These are phyloP conservation scores for Leavenworthia alabamica DNA, from an alignment of 345 rosid genomes.

Conservation along the genomic window DNA sequence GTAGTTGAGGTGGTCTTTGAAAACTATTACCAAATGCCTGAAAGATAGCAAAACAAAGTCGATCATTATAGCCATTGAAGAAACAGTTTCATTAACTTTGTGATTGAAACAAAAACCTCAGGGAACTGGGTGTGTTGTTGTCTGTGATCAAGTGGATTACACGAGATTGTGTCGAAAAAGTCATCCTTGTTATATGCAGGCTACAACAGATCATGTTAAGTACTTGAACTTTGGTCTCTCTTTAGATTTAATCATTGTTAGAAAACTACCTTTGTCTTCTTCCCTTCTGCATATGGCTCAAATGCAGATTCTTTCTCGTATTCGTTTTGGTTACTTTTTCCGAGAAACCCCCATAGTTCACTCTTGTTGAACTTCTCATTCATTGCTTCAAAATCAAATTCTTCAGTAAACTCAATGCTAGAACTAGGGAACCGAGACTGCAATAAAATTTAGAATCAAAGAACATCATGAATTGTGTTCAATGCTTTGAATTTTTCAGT, in stretches of 20 bases:
- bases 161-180: conserved; percentile 78
- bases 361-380: conserved; percentile 64
- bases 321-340: conserved; percentile 36
- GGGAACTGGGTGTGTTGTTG: conserved; percentile 56
- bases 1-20: conserved; percentile 21
- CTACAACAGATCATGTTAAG: conserved; percentile 35
- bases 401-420: conserved; percentile 35
- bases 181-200: conserved; percentile 81
- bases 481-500: not conserved
- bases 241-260: not conserved
- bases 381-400: conserved; percentile 76
- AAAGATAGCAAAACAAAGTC: not conserved
- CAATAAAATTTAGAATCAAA: conserved; percentile 23
- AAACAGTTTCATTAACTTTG: not conserved
- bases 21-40: conserved; percentile 27
- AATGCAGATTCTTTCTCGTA: conserved; percentile 46
- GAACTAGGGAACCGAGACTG: conserved; percentile 35
- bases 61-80: not conserved
- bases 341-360: conserved; percentile 61
- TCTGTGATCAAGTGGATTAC: conserved; percentile 37
- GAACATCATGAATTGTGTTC: not conserved
- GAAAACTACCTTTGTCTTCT: not conserved
- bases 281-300: conserved; percentile 20
- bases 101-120: conserved; percentile 48
- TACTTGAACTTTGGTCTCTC: not conserved